Conservation (phyloP, 768 basidiomycete species). For the Galerina sulciceps region DNA sequence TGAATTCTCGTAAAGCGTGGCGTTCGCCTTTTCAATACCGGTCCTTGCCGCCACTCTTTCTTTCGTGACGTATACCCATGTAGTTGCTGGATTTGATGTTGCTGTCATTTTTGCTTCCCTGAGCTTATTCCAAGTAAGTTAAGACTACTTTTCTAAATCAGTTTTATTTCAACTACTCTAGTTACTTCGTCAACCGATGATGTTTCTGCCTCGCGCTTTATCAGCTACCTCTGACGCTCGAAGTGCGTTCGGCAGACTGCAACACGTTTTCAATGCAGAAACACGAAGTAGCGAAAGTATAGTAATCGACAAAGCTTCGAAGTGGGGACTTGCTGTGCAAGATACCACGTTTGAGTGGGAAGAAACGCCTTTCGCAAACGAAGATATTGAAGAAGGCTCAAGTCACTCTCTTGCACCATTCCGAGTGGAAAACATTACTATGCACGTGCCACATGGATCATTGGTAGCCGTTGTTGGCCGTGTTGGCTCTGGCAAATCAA, state of each 20-base stretch:
- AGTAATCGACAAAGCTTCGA: slow-evolving; percentile 46
- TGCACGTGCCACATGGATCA: slow-evolving; percentile 59
- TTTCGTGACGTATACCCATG: slow-evolving; percentile 67
- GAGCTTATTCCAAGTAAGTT: slow-evolving; percentile 55
- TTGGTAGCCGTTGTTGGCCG: slow-evolving; percentile 69
- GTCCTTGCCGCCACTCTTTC: slow-evolving; percentile 68
- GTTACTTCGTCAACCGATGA: slow-evolving; percentile 71
- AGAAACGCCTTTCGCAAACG: slow-evolving; percentile 18
- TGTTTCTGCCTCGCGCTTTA: slow-evolving; percentile 65
- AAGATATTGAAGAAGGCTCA: slow-evolving; percentile 18
- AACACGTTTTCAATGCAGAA: slow-evolving; percentile 59
- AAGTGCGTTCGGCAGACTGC: slow-evolving; percentile 60
- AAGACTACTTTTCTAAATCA: not conserved
- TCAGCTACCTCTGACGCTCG: slow-evolving; percentile 67
- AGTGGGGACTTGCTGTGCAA: slow-evolving; percentile 52
- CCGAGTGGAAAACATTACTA: slow-evolving; percentile 49
- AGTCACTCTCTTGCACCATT: slow-evolving; percentile 42
- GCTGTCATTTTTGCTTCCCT: slow-evolving; percentile 72
- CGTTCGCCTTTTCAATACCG: slow-evolving; percentile 61
- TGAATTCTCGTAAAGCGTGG: slow-evolving; percentile 38
- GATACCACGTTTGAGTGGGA: slow-evolving; percentile 73
- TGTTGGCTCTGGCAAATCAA: slow-evolving; percentile 74
- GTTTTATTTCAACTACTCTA: slow-evolving; percentile 21
- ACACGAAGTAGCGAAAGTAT: slow-evolving; percentile 44
- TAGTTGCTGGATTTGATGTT: slow-evolving; percentile 58